A percentile compares a stretch with the other conserved stretches of the same genome.
Conservation (phyloP, 2,329 filamentous ascomycete genomes). For the Nothopassalora personata region DNA sequence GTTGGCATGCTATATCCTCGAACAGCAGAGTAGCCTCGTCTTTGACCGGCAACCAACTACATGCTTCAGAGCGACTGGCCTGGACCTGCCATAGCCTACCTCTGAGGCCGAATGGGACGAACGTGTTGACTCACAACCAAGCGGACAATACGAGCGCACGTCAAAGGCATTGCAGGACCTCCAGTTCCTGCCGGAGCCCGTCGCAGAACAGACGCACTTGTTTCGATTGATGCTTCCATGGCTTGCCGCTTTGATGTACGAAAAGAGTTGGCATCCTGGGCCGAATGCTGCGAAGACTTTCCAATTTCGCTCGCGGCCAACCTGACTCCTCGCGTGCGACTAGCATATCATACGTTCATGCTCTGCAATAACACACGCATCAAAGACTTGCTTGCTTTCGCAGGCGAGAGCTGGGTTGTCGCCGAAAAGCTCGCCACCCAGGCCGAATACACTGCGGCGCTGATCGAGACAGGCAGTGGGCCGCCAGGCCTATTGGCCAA, state of each 20-base stretch:
- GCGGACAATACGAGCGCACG: constrained; percentile 8
- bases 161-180: constrained; percentile 13
- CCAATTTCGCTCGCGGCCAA: constrained; percentile 17
- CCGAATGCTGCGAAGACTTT: constrained; percentile 4
- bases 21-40: constrained; percentile 34
- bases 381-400: constrained; percentile 39
- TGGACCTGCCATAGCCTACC: constrained; percentile 37
- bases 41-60: constrained; percentile 20
- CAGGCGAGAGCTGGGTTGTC: constrained; percentile 44
- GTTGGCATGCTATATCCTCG: constrained; percentile 39
- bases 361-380: constrained; percentile 37
- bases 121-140: neutral
- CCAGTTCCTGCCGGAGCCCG: constrained; percentile 2
- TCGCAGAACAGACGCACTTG: constrained; percentile 11
- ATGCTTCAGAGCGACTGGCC: constrained; percentile 12
- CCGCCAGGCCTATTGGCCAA: constrained; percentile 7
- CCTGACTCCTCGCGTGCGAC: constrained; percentile 11
- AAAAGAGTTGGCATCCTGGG: constrained; percentile 3
- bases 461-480: constrained; percentile 35
- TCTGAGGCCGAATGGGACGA: constrained; percentile 37
- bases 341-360: constrained; percentile 33
- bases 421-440: constrained; percentile 37
- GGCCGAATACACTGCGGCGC: constrained; percentile 31
- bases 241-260: constrained; percentile 18
- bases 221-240: constrained; percentile 38